phyloP scores from a whole-genome alignment of 1,139 yeast species.

The Blastobotrys indianensis region DNA sequence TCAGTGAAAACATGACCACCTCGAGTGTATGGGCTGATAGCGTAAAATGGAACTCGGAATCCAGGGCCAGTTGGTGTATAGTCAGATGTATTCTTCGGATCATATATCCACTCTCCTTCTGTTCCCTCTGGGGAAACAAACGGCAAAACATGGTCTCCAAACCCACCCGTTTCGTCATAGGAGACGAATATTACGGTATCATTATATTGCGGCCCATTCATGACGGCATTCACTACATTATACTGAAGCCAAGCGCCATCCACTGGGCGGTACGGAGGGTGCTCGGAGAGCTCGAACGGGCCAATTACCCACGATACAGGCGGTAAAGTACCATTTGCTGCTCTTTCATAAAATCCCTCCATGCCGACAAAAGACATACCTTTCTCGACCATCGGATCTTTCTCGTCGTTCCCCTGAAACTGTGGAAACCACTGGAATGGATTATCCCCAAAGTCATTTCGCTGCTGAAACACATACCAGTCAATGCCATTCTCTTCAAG shows the following conservation, averaged over 20 bases:
- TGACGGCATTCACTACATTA: slow-evolving; percentile 23
- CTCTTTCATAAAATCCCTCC: slow-evolving; percentile 20
- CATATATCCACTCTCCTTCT: slow-evolving; percentile 23
- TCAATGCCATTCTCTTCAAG: slow-evolving; percentile 22
- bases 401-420: slow-evolving; percentile 17
- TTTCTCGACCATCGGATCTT: slow-evolving; percentile 18
- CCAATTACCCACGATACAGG: slow-evolving; percentile 26
- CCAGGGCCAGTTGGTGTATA: slow-evolving; percentile 27
- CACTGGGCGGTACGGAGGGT: slow-evolving; percentile 23
- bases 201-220: slow-evolving; percentile 22
- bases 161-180: slow-evolving; percentile 29
- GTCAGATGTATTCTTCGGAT: slow-evolving; percentile 16
- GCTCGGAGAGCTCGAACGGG: slow-evolving; percentile 26
- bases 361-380: slow-evolving; percentile 24
- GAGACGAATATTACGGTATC: slow-evolving; percentile 24
- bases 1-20: slow-evolving; percentile 27
- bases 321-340: slow-evolving; percentile 24
- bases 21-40: slow-evolving; percentile 26
- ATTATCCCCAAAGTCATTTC: slow-evolving; percentile 26
- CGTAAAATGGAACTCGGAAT: slow-evolving; percentile 24
- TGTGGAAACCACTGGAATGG: slow-evolving; percentile 25
- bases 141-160: slow-evolving; percentile 27
- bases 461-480: slow-evolving; percentile 26
- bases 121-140: slow-evolving; percentile 24
- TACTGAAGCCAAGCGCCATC: slow-evolving; percentile 27